These are phyloP conservation scores for Venturia aucupariae DNA, from an alignment of 2,329 filamentous ascomycete genomes.

Conservation along the genomic window DNA sequence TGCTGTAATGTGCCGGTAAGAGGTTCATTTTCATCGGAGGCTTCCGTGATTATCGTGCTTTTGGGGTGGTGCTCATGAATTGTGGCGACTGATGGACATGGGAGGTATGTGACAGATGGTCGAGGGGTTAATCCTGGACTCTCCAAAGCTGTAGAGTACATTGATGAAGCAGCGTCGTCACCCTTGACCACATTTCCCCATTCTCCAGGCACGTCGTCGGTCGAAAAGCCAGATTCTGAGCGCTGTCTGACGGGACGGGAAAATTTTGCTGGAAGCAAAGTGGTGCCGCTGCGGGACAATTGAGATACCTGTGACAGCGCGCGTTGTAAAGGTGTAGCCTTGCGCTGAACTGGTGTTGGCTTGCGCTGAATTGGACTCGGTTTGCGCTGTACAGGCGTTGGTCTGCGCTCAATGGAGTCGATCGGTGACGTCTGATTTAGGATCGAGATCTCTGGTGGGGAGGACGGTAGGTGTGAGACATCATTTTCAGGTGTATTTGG, in stretches of 20 bases:
- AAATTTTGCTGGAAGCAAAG: background rate
- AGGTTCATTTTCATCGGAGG: background rate
- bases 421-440: background rate
- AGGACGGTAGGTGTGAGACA: background rate
- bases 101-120: background rate
- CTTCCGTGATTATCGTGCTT: background rate
- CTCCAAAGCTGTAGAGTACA: conserved; percentile 26
- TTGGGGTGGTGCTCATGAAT: background rate
- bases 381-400: background rate
- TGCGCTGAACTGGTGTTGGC: background rate
- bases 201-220: conserved; percentile 26
- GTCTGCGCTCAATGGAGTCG: background rate
- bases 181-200: conserved; percentile 29
- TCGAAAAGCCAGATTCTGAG: conserved; percentile 25
- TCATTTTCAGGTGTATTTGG: background rate
- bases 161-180: conserved; percentile 25
- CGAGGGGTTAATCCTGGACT: conserved; percentile 2
- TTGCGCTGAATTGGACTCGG: background rate
- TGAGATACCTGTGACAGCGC: background rate
- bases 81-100: background rate
- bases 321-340: conserved; percentile 17
- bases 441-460: background rate
- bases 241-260: conserved; percentile 13
- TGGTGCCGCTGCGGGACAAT: conserved; percentile 1
- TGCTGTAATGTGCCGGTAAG: background rate